A percentile compares a stretch with the other conserved stretches of the same genome.
phyloP scores from a whole-genome alignment of 306 rosid genomes.

The Acmispon strigosus region DNA sequence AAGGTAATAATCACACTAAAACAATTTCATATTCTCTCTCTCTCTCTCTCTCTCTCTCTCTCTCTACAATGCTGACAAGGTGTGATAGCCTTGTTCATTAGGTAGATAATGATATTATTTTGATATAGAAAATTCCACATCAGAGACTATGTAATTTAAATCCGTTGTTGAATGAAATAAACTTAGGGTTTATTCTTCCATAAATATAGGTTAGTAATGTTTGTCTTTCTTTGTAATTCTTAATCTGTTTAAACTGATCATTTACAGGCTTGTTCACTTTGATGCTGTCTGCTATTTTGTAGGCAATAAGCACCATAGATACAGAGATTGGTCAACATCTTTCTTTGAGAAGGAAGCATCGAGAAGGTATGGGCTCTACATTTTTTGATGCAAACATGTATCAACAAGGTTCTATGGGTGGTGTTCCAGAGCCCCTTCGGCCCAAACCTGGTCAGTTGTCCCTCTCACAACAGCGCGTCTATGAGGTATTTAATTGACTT shows the following conservation, averaged over 20 bases:
- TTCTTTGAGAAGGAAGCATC: conserved; percentile 80
- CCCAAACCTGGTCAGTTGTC: conserved; percentile 96
- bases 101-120: neutral
- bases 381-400: conserved; percentile 79
- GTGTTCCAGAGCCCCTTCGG: conserved; percentile 89
- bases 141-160: neutral
- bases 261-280: neutral
- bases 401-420: conserved; percentile 80
- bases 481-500: conserved; percentile 56
- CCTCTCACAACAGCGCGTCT: conserved; percentile 85
- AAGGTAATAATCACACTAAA: too few relatives aligned
- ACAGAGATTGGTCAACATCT: conserved; percentile 85
- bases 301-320: conserved; percentile 87
- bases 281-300: conserved; percentile 10
- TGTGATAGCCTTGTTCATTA: neutral
- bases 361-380: conserved; percentile 73
- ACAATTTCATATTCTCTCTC: too few relatives aligned
- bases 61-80: neutral
- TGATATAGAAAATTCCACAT: neutral
- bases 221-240: neutral
- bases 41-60: too few relatives aligned
- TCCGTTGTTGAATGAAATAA: neutral
- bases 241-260: neutral
- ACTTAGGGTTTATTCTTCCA: neutral
- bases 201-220: neutral